phyloP scores from a whole-genome alignment of 169 alveolate genomes.

The Cryptosporidium ubiquitum region DNA sequence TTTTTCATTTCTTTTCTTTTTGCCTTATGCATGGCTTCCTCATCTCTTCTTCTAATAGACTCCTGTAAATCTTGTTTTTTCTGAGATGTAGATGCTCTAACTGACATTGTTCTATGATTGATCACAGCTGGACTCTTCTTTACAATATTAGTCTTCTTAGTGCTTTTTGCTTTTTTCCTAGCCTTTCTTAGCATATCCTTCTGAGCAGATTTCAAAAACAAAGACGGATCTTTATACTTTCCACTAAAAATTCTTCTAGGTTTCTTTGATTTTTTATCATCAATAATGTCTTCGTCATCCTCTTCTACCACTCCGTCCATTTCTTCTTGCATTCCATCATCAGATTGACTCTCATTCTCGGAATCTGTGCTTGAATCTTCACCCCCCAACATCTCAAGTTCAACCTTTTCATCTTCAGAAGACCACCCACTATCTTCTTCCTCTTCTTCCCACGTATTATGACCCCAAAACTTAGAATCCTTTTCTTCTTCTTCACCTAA shows the following conservation, averaged over 20 bases:
- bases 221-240: constrained; percentile 66
- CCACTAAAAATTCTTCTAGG: constrained; percentile 2
- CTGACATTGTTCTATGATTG: constrained; percentile 49
- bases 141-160: not conserved
- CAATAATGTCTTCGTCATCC: not conserved
- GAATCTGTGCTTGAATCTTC: constrained; percentile 24
- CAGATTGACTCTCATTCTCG: constrained; percentile 9
- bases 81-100: constrained; percentile 44
- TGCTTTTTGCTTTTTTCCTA: constrained; percentile 14
- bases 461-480: constrained; percentile 75
- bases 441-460: constrained; percentile 74
- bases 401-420: constrained; percentile 71
- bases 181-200: constrained; percentile 35
- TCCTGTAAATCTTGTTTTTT: constrained; percentile 57
- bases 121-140: not conserved
- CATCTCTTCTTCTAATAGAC: constrained; percentile 32
- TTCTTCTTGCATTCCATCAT: constrained; percentile 33
- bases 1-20: not conserved
- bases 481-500: constrained; percentile 76
- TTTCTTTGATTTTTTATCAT: not conserved
- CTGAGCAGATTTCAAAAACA: constrained; percentile 64
- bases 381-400: constrained; percentile 51
- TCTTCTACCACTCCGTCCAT: constrained; percentile 20
- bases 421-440: constrained; percentile 75
- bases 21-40: constrained; percentile 2